Conservation (phyloP, 108 stramenopile genomes). For the Conticribra guillardii region DNA sequence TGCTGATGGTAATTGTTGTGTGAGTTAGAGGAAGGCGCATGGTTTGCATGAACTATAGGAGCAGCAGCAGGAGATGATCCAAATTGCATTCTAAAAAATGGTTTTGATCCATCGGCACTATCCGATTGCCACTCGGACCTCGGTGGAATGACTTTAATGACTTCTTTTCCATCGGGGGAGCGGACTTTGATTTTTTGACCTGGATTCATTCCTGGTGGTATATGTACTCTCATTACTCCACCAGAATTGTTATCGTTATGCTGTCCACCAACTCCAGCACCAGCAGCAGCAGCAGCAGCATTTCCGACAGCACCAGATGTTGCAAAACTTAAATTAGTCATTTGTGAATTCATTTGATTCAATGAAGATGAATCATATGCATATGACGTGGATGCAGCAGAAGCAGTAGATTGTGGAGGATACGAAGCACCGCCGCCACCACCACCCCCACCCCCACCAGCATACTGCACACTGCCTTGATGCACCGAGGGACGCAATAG, state of each 20-base stretch:
- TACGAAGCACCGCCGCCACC: neutral
- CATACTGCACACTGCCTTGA: neutral
- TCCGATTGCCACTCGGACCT: slow-evolving; percentile 31
- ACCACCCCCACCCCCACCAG: neutral
- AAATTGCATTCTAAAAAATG: slow-evolving; percentile 37
- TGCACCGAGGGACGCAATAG: neutral
- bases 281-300: neutral
- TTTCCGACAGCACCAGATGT: neutral
- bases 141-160: slow-evolving; percentile 29
- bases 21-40: neutral
- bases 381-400: neutral
- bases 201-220: slow-evolving; percentile 34
- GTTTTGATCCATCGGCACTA: slow-evolving; percentile 5
- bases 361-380: neutral
- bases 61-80: neutral
- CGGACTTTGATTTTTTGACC: slow-evolving; percentile 45
- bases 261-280: too few relatives aligned
- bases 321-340: neutral
- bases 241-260: neutral
- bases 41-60: neutral
- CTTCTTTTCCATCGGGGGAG: slow-evolving; percentile 35
- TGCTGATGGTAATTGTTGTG: neutral
- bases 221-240: slow-evolving; percentile 40
- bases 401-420: neutral
- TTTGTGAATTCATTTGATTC: neutral